Evolutionary conservation across 108 stramenopile genomes (phyloP).

Genomic region (Nannochloropsis oceanica): DNA sequence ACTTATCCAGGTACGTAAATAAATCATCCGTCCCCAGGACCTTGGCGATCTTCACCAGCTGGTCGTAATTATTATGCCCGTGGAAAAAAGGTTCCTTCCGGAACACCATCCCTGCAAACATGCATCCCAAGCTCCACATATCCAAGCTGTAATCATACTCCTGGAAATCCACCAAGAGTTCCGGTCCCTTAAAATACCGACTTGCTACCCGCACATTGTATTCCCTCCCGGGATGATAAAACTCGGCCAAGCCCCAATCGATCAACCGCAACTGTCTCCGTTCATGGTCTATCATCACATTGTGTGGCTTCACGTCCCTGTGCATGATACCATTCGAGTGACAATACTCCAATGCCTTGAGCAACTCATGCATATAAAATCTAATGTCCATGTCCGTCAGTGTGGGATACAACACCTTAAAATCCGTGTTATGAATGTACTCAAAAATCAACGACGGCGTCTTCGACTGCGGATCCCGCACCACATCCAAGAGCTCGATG

Average conservation of each 20-base stretch:
- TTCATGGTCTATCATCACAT: slow-evolving; percentile 99
- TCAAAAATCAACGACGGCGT: slow-evolving; percentile 96
- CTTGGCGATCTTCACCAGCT: slow-evolving; percentile 29
- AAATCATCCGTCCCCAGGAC: slow-evolving; percentile 45
- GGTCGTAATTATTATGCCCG: slow-evolving; percentile 45
- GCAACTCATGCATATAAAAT: slow-evolving; percentile 96
- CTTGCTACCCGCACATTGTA: slow-evolving; percentile 99
- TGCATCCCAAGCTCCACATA: slow-evolving; percentile 99
- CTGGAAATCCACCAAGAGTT: slow-evolving; percentile 95
- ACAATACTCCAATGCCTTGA: slow-evolving; percentile 97
- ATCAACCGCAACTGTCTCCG: slow-evolving; percentile 91
- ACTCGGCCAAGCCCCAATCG: slow-evolving; percentile 99
- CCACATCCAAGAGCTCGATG: slow-evolving; percentile 95
- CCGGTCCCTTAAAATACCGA: slow-evolving; percentile 99
- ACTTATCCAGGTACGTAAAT: slow-evolving; percentile 42
- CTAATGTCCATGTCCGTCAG: slow-evolving; percentile 94
- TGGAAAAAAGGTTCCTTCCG: slow-evolving; percentile 71
- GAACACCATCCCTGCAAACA: slow-evolving; percentile 96
- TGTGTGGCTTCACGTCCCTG: slow-evolving; percentile 99
- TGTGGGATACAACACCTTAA: slow-evolving; percentile 96
- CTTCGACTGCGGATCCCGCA: slow-evolving; percentile 96
- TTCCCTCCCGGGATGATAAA: slow-evolving; percentile 98
- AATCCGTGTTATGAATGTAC: slow-evolving; percentile 98
- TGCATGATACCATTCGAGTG: slow-evolving; percentile 99
- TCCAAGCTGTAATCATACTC: slow-evolving; percentile 99